Percentiles rank a stretch among this genome's conserved stretches.
Evolutionary conservation across 2,329 filamentous ascomycete genomes (phyloP).

Genomic region (Nigrospora osmanthi): DNA sequence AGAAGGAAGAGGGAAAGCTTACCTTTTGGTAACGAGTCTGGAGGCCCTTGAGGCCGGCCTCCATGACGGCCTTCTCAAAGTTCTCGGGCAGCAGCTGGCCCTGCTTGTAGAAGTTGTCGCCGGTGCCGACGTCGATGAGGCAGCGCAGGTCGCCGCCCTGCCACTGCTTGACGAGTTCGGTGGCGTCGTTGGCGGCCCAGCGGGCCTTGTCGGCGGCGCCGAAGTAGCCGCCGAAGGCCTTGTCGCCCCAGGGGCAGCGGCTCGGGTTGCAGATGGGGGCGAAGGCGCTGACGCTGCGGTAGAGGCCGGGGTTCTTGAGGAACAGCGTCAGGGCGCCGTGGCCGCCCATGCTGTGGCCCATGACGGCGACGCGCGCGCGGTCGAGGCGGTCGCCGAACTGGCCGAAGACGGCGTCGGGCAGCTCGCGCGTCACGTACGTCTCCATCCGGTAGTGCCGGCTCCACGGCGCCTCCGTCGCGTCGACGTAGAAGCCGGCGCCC

Average conservation of each 20-base stretch:
- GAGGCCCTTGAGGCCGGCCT: constrained; percentile 64
- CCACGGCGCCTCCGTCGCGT: constrained; percentile 73
- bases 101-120: constrained; percentile 95
- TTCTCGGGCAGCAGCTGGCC: constrained; percentile 91
- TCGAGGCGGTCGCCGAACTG: constrained; percentile 66
- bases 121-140: constrained; percentile 87
- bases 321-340: constrained; percentile 91
- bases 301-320: constrained; percentile 84
- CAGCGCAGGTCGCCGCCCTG: constrained; percentile 57
- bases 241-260: constrained; percentile 87
- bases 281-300: constrained; percentile 83
- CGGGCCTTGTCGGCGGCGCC: constrained; percentile 62
- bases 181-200: constrained; percentile 89
- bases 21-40: constrained; percentile 75
- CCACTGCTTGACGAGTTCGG: constrained; percentile 76
- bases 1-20: constrained; percentile 16
- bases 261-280: constrained; percentile 84
- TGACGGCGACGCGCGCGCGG: constrained; percentile 64
- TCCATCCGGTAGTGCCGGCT: constrained; percentile 85
- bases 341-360: constrained; percentile 94
- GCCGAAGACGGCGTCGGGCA: constrained; percentile 69
- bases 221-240: constrained; percentile 89
- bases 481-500: constrained; percentile 90
- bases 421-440: constrained; percentile 79
- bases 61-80: constrained; percentile 70